Evolutionary conservation across 2,329 filamentous ascomycete species (phyloP).

Genomic region (Decorospora gaudefroyi): DNA sequence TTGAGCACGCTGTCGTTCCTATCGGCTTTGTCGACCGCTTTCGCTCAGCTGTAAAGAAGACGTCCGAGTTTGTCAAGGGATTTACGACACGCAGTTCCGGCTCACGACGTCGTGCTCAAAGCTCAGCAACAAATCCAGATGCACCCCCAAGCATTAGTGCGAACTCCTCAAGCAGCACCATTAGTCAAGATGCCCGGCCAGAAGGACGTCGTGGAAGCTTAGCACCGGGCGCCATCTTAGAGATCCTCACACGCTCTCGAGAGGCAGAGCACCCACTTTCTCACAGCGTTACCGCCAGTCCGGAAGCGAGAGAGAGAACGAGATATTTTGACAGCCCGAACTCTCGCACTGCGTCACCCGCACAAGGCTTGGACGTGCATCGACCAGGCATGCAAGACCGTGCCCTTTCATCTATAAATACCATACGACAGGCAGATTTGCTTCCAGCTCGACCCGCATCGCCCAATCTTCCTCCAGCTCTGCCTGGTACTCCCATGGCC

Average conservation of each 20-base stretch:
- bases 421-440: constrained; percentile 51
- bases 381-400: constrained; percentile 46
- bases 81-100: constrained; percentile 38
- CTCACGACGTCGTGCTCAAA: constrained; percentile 61
- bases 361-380: constrained; percentile 35
- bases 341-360: constrained; percentile 50
- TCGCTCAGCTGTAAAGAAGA: constrained; percentile 67
- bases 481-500: constrained; percentile 52
- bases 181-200: constrained; percentile 58
- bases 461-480: constrained; percentile 49
- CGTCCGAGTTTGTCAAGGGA: constrained; percentile 34
- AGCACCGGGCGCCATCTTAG: constrained; percentile 62
- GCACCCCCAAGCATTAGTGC: constrained; percentile 58
- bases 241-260: constrained; percentile 56
- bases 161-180: constrained; percentile 59
- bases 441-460: constrained; percentile 40
- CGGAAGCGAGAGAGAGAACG: constrained; percentile 54
- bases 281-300: constrained; percentile 73
- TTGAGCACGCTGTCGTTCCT: constrained; percentile 87
- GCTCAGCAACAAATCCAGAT: constrained; percentile 59
- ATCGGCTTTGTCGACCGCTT: constrained; percentile 85
- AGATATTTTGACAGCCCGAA: constrained; percentile 45
- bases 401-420: constrained; percentile 53
- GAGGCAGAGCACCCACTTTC: constrained; percentile 72
- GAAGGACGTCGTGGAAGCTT: constrained; percentile 62